Conservation (phyloP, 2,329 filamentous ascomycete species). For the Aspergillus floridensis region DNA sequence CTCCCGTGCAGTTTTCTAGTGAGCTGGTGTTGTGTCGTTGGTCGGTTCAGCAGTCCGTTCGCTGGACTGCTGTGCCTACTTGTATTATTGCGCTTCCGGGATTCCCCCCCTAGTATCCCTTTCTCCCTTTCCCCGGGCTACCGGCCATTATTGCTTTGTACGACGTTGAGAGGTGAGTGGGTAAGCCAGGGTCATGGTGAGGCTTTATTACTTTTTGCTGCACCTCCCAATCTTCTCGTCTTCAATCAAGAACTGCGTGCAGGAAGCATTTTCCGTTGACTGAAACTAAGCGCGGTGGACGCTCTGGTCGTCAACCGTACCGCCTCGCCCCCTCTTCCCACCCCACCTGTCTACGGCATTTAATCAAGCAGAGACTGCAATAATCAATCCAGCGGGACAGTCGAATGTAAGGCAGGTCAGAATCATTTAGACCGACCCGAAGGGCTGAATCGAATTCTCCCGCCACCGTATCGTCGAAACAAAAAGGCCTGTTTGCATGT, state of each 20-base stretch:
- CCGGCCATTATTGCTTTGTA: neutral
- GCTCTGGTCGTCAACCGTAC: neutral
- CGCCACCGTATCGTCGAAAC: slow-evolving; percentile 2
- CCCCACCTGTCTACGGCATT: slow-evolving; percentile 3
- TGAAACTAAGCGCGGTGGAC: slow-evolving; percentile 1
- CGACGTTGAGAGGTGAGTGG: neutral
- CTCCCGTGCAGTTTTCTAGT: slow-evolving; percentile 5
- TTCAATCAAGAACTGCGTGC: neutral
- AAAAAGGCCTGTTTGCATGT: neutral
- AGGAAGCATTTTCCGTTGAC: slow-evolving; percentile 15
- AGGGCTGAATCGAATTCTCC: neutral
- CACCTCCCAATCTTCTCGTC: neutral
- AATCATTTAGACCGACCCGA: neutral
- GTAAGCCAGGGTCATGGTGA: neutral
- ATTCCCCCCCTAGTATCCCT: slow-evolving; percentile 2
- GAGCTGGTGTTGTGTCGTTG: slow-evolving; percentile 2
- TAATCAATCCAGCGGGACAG: slow-evolving; percentile 5
- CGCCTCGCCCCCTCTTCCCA: neutral
- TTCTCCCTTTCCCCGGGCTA: neutral
- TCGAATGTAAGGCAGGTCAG: neutral
- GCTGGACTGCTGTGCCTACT: neutral
- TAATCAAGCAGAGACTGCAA: slow-evolving; percentile 5
- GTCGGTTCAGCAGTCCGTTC: neutral
- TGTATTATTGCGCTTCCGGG: neutral
- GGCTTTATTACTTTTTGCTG: neutral